phyloP scores from a whole-genome alignment of 805 yeast species.

The Kazachstania psychrophila region DNA sequence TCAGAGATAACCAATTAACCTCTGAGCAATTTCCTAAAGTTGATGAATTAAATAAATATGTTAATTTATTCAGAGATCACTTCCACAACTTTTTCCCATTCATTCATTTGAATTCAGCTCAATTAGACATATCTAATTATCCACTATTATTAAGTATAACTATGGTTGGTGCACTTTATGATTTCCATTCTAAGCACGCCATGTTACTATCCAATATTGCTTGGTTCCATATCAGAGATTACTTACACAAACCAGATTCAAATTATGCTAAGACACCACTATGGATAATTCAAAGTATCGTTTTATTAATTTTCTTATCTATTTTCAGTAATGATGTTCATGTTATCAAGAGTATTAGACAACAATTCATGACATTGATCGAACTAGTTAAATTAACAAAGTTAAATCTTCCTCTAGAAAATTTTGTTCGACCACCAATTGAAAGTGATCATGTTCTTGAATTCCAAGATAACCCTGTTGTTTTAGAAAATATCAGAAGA shows the following conservation, averaged over 20 bases:
- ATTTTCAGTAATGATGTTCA: constrained; percentile 59
- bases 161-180: constrained; percentile 79
- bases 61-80: constrained; percentile 63
- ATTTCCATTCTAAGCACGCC: constrained; percentile 71
- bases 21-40: constrained; percentile 62
- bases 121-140: constrained; percentile 41
- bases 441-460: constrained; percentile 35
- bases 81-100: constrained; percentile 60
- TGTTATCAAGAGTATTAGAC: constrained; percentile 66
- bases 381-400: constrained; percentile 71
- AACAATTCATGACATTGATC: constrained; percentile 72
- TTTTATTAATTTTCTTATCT: constrained; percentile 75
- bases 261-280: constrained; percentile 57
- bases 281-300: constrained; percentile 80
- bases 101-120: constrained; percentile 59
- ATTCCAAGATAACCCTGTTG: constrained; percentile 35
- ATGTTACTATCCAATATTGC: constrained; percentile 59
- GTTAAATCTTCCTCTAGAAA: constrained; percentile 50
- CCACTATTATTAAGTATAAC: constrained; percentile 75
- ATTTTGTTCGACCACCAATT: constrained; percentile 34
- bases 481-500: constrained; percentile 34
- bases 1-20: constrained; percentile 43
- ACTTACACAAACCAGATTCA: constrained; percentile 42
- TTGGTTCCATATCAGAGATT: constrained; percentile 57
- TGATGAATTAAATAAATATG: constrained; percentile 67